phyloP scores from a whole-genome alignment of 1,284 basidiomycete species.

The Psilocybe mexicana region DNA sequence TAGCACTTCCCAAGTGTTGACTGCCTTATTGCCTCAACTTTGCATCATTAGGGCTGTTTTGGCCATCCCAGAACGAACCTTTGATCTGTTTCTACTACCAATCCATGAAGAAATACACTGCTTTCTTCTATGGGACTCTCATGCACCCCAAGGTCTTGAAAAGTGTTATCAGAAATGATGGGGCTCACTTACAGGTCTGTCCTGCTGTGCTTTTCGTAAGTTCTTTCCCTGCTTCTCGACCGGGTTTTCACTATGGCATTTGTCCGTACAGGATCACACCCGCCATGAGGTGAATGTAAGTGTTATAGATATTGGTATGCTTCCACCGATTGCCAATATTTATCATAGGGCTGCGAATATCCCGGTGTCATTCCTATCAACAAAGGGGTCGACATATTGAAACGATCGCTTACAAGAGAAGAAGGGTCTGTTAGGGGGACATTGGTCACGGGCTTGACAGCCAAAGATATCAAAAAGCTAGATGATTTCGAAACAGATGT shows the following conservation, averaged over 20 bases:
- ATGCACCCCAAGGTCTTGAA: slow-evolving; percentile 72
- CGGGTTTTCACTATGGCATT: neutral
- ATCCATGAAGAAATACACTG: slow-evolving; percentile 28
- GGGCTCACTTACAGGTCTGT: slow-evolving; percentile 54
- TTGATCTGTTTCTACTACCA: neutral
- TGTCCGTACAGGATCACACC: slow-evolving; percentile 60
- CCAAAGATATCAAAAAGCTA: slow-evolving; percentile 54
- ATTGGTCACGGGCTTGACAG: slow-evolving; percentile 66
- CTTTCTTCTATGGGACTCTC: slow-evolving; percentile 88
- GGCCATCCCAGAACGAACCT: too few relatives aligned
- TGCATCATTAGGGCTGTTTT: too few relatives aligned
- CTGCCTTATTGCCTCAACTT: too few relatives aligned
- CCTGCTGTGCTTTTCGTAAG: slow-evolving; percentile 54
- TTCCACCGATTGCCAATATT: neutral
- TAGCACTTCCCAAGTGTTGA: too few relatives aligned
- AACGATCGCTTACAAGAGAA: slow-evolving; percentile 44
- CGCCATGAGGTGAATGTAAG: slow-evolving; percentile 63
- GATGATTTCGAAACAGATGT: slow-evolving; percentile 84
- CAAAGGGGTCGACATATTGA: slow-evolving; percentile 45
- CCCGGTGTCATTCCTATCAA: slow-evolving; percentile 63
- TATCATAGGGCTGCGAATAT: slow-evolving; percentile 64
- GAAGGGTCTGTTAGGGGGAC: slow-evolving; percentile 70
- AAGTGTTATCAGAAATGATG: slow-evolving; percentile 63
- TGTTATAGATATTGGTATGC: slow-evolving; percentile 28
- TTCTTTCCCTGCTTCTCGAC: neutral